Percentiles rank a stretch among this genome's conserved stretches.
These are phyloP conservation scores for Chionographis japonica DNA, from an alignment of 106 monocot genomes.

Conservation along the genomic window DNA sequence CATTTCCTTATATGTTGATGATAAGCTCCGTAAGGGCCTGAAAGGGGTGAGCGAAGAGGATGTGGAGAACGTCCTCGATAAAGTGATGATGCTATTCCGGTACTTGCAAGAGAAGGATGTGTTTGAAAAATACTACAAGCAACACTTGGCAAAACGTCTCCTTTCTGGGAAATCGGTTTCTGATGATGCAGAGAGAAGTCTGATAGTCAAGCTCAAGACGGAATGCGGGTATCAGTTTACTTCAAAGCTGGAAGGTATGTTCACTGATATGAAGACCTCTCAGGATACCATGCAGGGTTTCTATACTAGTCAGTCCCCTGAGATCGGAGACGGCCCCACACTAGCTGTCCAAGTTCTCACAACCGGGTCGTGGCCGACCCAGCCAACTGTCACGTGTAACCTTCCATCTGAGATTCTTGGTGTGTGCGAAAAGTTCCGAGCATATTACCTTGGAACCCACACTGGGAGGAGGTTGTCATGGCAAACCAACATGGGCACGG, in stretches of 20 bases:
- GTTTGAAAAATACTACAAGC: slow-evolving; percentile 79
- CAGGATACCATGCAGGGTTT: slow-evolving; percentile 68
- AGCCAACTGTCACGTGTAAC: slow-evolving; percentile 41
- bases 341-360: slow-evolving; percentile 58
- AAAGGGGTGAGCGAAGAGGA: slow-evolving; percentile 76
- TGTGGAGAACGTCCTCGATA: slow-evolving; percentile 68
- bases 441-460: slow-evolving; percentile 68
- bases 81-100: slow-evolving; percentile 70
- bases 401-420: slow-evolving; percentile 62
- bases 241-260: slow-evolving; percentile 73
- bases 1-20: slow-evolving; percentile 66
- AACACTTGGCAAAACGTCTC: slow-evolving; percentile 67
- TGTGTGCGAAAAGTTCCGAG: slow-evolving; percentile 52
- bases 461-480: slow-evolving; percentile 58
- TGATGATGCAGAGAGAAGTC: slow-evolving; percentile 71
- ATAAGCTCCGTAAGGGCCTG: slow-evolving; percentile 60
- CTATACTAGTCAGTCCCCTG: slow-evolving; percentile 33
- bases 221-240: slow-evolving; percentile 80
- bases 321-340: slow-evolving; percentile 33
- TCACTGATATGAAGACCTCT: slow-evolving; percentile 69
- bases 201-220: slow-evolving; percentile 71
- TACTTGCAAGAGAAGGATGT: slow-evolving; percentile 73
- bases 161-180: slow-evolving; percentile 65
- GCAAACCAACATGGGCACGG: slow-evolving; percentile 74
- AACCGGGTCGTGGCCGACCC: slow-evolving; percentile 71